Conservation (phyloP, 768 basidiomycete genomes). For the Gloeopeniophorella convolvens region DNA sequence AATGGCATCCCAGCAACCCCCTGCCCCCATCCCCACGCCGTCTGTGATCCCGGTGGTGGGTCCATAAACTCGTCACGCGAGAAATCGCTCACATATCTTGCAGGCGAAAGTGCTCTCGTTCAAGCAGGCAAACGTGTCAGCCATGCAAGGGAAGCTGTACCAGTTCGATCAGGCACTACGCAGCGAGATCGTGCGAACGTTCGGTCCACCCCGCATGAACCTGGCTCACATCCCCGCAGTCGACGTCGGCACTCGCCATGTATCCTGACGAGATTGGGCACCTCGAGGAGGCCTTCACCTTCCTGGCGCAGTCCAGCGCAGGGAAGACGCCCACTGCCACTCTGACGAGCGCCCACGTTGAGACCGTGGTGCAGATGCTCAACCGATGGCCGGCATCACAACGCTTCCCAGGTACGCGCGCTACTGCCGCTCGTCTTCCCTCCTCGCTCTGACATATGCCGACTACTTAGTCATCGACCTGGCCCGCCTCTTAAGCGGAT, state of each 20-base stretch:
- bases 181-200: conserved; percentile 59
- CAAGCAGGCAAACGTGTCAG: conserved; percentile 74
- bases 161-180: conserved; percentile 67
- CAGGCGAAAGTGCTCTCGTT: conserved; percentile 68
- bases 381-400: conserved; percentile 69
- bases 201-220: conserved; percentile 2
- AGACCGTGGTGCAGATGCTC: conserved; percentile 56
- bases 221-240: conserved; percentile 34
- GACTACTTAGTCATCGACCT: conserved; percentile 70
- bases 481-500: conserved; percentile 65
- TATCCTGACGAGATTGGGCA: conserved; percentile 52
- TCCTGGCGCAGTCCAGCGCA: conserved; percentile 46
- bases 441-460: neutral
- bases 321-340: conserved; percentile 28
- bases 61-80: neutral
- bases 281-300: conserved; percentile 58
- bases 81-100: neutral
- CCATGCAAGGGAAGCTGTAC: conserved; percentile 72
- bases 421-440: neutral
- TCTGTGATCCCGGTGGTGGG: conserved; percentile 19
- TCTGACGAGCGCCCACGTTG: conserved; percentile 45
- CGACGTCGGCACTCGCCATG: conserved; percentile 65
- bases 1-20: neutral
- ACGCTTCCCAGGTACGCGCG: conserved; percentile 58
- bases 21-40: neutral